Evolutionary conservation across 2,329 filamentous ascomycete genomes (phyloP).

Genomic region (Pestalotiopsis fici): DNA sequence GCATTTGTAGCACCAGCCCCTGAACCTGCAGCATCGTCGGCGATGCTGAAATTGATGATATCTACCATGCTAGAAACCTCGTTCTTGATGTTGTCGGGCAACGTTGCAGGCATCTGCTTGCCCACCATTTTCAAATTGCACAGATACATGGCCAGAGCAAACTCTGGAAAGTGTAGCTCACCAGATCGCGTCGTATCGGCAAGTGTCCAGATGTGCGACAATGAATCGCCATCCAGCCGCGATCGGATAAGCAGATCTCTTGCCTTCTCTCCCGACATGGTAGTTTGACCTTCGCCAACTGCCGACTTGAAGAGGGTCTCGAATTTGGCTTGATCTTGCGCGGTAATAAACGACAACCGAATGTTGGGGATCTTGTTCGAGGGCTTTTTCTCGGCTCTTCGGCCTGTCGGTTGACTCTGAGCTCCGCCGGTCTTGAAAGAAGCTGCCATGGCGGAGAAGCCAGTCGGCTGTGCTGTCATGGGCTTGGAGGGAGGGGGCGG

Average conservation of each 20-base stretch:
- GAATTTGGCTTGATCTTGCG: constrained; percentile 92
- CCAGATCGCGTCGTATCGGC: constrained; percentile 96
- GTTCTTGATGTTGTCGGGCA: constrained; percentile 89
- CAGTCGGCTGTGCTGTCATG: constrained; percentile 67
- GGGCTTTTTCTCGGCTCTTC: constrained; percentile 47
- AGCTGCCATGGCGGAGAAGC: constrained; percentile 67
- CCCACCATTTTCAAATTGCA: constrained; percentile 92
- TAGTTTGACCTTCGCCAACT: constrained; percentile 79
- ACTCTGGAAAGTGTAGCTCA: constrained; percentile 95
- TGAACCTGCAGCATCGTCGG: constrained; percentile 67
- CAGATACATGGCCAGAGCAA: constrained; percentile 96
- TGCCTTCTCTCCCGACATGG: constrained; percentile 90
- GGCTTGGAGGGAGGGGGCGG: constrained; percentile 57
- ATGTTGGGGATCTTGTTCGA: constrained; percentile 88
- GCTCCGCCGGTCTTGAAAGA: constrained; percentile 59
- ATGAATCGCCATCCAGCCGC: constrained; percentile 79
- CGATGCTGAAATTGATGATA: constrained; percentile 93
- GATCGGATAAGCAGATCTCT: constrained; percentile 87
- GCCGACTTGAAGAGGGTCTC: constrained; percentile 97
- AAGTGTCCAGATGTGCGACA: constrained; percentile 94
- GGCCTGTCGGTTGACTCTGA: constrained; percentile 42
- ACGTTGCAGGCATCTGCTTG: constrained; percentile 70
- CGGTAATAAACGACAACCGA: constrained; percentile 92
- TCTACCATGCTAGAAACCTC: constrained; percentile 99
- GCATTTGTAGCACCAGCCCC: constrained; percentile 58